Evolutionary conservation across 805 yeast species (phyloP).

Genomic region (Schwanniomyces vanrijiae): DNA sequence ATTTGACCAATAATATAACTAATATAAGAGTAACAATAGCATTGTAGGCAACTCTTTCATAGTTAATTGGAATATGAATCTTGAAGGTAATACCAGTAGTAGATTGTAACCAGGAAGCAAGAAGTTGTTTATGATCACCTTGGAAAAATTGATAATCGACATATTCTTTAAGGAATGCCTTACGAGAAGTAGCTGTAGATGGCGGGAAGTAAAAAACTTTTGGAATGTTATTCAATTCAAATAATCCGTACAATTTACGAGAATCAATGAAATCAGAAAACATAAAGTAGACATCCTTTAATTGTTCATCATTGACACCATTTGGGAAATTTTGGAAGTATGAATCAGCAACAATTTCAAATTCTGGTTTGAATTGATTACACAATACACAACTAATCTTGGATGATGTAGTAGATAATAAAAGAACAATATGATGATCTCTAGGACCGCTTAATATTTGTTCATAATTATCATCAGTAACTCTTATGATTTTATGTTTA

Average conservation of each 20-base stretch:
- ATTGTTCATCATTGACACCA: constrained; percentile 33
- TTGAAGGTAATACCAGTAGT: constrained; percentile 35
- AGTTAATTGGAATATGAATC: constrained; percentile 44
- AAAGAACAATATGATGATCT: constrained; percentile 64
- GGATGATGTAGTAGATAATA: constrained; percentile 73
- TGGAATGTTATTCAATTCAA: constrained; percentile 74
- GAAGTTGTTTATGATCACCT: constrained; percentile 43
- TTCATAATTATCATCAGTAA: constrained; percentile 64
- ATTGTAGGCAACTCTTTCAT: constrained; percentile 34
- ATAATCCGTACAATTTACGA: constrained; percentile 49
- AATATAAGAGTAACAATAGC: constrained; percentile 34
- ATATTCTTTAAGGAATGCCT: constrained; percentile 24
- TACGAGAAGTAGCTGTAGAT: constrained; percentile 32
- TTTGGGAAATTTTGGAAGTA: constrained; percentile 54
- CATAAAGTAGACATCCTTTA: constrained; percentile 61
- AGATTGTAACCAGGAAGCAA: constrained; percentile 32
- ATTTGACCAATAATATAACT: constrained; percentile 24
- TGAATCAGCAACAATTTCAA: constrained; percentile 57
- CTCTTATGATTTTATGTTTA: constrained; percentile 18
- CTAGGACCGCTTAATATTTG: constrained; percentile 60
- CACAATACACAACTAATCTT: constrained; percentile 79
- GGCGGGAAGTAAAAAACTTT: constrained; percentile 65
- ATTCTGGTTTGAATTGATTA: constrained; percentile 65
- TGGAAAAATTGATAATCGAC: constrained; percentile 47
- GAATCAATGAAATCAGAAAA: constrained; percentile 68